Base-by-base conservation (phyloP, 805 yeast species). In the Starmerella apicola region DNA sequence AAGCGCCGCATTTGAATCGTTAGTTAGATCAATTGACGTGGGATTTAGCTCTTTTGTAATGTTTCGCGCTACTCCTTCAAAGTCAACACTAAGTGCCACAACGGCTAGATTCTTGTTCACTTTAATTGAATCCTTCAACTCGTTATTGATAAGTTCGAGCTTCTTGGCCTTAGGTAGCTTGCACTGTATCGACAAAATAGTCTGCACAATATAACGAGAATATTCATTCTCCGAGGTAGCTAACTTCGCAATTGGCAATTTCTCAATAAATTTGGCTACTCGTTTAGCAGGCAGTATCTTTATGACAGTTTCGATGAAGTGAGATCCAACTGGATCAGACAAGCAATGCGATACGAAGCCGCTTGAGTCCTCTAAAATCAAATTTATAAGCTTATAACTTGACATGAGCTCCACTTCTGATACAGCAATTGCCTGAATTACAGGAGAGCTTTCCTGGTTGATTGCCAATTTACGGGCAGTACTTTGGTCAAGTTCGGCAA, bases 301-400 rank as follows among this genome's bases (percentile, higher is more conserved):
- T 37, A 86, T 65, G 9, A 76, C 70, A 16, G 77, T 70, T 58
- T 91, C 84, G 21, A 88, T 65, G 64, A 91, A 88, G 60, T 85
- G 96, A 1, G 94, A 80, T 0, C 97, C 98, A n/a, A 86, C 83
- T 1, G 93, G 67, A 54, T 85, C 95, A 7, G 91, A 74, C 27
- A 88, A 62, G 39, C 86, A 65, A 52, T 80, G 81, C 56, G 85
- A 95, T 23, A 86, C 77, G 57, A 81, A 85, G 0, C 91, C 74
- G 36, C 48, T 47, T 4, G 57, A 37, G 46, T 72, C 86, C 5
- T 43, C 44, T 4, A 48, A 32, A 12, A 48, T 38, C 4, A 22
- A 3, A 10, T 44, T 37, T 13, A 43, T 17, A 2, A 48, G 38
- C 23, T 38, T 32, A 27, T 40, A 43, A 16, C 42, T 36, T 12